These are phyloP conservation scores for Persicaria maculosa DNA, from an alignment of 148 eudicot genomes.

Conservation along the genomic window DNA sequence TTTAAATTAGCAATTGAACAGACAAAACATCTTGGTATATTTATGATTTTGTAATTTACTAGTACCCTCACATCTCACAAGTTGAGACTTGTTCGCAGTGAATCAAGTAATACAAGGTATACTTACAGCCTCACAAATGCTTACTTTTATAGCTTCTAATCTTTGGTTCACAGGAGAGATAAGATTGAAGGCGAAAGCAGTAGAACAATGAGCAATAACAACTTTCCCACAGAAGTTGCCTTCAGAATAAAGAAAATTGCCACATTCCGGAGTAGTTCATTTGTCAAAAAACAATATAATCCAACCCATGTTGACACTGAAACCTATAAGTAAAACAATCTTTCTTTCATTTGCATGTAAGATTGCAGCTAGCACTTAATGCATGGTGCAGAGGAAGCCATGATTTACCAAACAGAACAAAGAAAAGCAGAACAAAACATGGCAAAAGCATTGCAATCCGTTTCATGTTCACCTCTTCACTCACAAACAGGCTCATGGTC, in stretches of 20 bases:
- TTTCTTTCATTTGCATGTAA: not conserved
- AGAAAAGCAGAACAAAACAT: not conserved
- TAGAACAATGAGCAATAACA: not conserved
- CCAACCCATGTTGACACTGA: not conserved
- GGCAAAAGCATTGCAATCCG: not conserved
- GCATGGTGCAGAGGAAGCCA: not conserved
- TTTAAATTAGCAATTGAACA: not conserved
- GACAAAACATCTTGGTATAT: not conserved
- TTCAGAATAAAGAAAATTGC: not conserved
- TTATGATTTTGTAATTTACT: not conserved
- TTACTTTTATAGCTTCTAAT: not conserved
- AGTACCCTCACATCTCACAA: not conserved
- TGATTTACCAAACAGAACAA: not conserved
- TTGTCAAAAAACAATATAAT: not conserved
- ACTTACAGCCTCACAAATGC: not conserved
- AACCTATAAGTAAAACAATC: not conserved
- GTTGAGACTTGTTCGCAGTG: not conserved
- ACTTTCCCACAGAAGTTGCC: not conserved
- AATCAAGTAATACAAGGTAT: not conserved
- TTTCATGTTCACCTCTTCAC: constrained; percentile 63
- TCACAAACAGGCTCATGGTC: constrained; percentile 45
- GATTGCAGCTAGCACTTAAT: no score
- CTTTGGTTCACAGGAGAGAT: not conserved
- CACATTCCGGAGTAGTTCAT: not conserved
- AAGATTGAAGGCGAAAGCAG: not conserved